Evolutionary conservation across 192 early-diverging fungal species (phyloP).

Genomic region (Haplosporangium gracile): DNA sequence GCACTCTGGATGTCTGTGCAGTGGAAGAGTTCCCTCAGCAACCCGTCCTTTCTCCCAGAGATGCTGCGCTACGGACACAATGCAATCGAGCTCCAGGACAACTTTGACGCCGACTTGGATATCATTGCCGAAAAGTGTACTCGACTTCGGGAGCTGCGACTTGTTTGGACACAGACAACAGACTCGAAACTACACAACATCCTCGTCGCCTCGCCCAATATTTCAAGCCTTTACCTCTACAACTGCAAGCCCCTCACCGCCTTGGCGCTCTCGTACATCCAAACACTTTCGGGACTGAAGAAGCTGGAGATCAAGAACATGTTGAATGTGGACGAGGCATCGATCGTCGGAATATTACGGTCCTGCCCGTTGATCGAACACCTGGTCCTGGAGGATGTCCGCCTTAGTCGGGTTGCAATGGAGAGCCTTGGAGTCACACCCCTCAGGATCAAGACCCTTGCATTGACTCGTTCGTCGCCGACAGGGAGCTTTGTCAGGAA

Average conservation of each 20-base stretch:
- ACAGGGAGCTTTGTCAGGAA: conserved; percentile 35
- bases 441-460: conserved; percentile 16
- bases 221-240: conserved; percentile 30
- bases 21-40: conserved; percentile 29
- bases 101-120: conserved; percentile 40
- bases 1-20: conserved; percentile 34
- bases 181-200: conserved; percentile 27
- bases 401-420: conserved; percentile 21
- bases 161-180: conserved; percentile 33
- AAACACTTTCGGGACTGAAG: conserved; percentile 6
- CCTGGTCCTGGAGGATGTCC: conserved; percentile 35
- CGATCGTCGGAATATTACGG: conserved; percentile 11
- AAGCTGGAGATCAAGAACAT: conserved; percentile 43
- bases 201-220: conserved; percentile 32
- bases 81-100: conserved; percentile 42
- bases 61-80: conserved; percentile 50
- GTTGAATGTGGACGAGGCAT: conserved; percentile 19
- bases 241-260: conserved; percentile 37
- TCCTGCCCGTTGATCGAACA: conserved; percentile 41
- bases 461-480: conserved; percentile 33
- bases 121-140: conserved; percentile 36
- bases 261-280: conserved; percentile 11
- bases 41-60: conserved; percentile 34
- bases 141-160: conserved; percentile 39
- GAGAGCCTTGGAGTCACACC: conserved; percentile 26